These are phyloP conservation scores for Medicago ruthenica DNA, from an alignment of 306 rosid genomes.

Conservation along the genomic window DNA sequence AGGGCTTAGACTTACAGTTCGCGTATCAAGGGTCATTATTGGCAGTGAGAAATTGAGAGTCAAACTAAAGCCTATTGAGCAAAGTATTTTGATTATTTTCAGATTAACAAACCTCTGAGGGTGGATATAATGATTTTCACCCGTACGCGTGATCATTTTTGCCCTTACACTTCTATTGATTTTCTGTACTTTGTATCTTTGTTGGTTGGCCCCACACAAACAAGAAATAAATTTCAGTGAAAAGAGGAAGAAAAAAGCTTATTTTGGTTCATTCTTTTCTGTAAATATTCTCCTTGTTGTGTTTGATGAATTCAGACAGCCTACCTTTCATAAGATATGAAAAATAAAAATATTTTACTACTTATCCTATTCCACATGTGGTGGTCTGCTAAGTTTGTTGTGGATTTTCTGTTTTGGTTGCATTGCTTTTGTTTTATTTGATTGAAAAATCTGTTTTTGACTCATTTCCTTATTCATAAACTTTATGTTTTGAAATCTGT, in stretches of 20 bases:
- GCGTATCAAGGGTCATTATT: slow-evolving; percentile 6
- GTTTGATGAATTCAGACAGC: background rate
- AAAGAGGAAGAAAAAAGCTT: slow-evolving; percentile 5
- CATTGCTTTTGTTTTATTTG: slow-evolving; percentile 2
- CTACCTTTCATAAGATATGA: background rate
- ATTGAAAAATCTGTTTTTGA: slow-evolving; percentile 12
- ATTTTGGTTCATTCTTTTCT: slow-evolving; percentile 11
- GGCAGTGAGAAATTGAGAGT: slow-evolving; percentile 20
- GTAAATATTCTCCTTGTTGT: background rate
- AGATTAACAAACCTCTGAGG: background rate
- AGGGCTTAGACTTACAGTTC: slow-evolving; percentile 12
- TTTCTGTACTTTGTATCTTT: background rate
- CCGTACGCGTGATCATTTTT: background rate
- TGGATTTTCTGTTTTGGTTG: slow-evolving; percentile 12
- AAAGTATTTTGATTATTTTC: background rate
- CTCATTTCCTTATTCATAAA: slow-evolving; percentile 3
- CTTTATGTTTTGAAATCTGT: slow-evolving; percentile 28
- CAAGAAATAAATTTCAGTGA: background rate
- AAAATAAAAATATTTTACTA: background rate
- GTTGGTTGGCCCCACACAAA: slow-evolving; percentile 20
- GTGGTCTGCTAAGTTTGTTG: slow-evolving; percentile 2
- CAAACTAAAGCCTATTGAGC: background rate
- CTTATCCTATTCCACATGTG: background rate
- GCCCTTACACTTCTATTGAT: background rate
- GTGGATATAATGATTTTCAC: slow-evolving; percentile 2